Evolutionary conservation across 345 rosid genomes (phyloP).

Genomic region (Laguncularia racemosa): DNA sequence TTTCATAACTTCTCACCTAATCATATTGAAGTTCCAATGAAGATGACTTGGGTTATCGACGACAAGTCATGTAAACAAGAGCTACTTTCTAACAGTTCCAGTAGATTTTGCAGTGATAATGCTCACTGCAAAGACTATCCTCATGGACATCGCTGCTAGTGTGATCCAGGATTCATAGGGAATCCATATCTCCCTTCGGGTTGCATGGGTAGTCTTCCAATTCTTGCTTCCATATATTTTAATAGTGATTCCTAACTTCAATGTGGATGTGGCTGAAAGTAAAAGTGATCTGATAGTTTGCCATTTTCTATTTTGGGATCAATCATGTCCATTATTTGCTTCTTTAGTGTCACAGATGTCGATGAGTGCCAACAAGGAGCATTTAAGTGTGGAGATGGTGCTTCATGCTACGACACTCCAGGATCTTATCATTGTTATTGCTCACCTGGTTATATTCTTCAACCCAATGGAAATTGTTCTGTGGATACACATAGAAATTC

Average conservation of each 20-base stretch:
- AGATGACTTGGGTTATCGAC: slow-evolving; percentile 14
- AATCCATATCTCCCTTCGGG: slow-evolving; percentile 19
- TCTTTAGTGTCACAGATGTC: slow-evolving; percentile 4
- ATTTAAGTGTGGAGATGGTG: not conserved
- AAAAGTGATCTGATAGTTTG: too few relatives aligned
- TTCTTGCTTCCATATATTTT: too few relatives aligned
- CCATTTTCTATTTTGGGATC: not conserved
- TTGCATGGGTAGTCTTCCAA: slow-evolving; percentile 6
- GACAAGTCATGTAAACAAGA: slow-evolving; percentile 5
- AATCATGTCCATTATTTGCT: not conserved
- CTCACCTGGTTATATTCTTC: slow-evolving; percentile 6
- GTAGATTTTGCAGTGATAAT: slow-evolving; percentile 7
- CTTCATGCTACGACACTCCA: slow-evolving; percentile 5
- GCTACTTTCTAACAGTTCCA: not conserved
- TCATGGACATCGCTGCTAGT: slow-evolving; percentile 9
- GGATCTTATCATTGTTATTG: slow-evolving; percentile 11
- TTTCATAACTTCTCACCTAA: not conserved
- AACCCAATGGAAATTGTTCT: slow-evolving; percentile 7
- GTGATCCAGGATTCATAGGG: slow-evolving; percentile 4
- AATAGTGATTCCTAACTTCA: too few relatives aligned
- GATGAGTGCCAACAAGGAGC: slow-evolving; percentile 5
- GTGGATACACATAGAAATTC: not conserved
- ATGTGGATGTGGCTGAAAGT: too few relatives aligned
- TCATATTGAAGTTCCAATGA: slow-evolving; percentile 2
- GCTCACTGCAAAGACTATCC: slow-evolving; percentile 5